phyloP scores from a whole-genome alignment of 1,284 basidiomycete genomes.

The Sanghuangporus sanghuang region DNA sequence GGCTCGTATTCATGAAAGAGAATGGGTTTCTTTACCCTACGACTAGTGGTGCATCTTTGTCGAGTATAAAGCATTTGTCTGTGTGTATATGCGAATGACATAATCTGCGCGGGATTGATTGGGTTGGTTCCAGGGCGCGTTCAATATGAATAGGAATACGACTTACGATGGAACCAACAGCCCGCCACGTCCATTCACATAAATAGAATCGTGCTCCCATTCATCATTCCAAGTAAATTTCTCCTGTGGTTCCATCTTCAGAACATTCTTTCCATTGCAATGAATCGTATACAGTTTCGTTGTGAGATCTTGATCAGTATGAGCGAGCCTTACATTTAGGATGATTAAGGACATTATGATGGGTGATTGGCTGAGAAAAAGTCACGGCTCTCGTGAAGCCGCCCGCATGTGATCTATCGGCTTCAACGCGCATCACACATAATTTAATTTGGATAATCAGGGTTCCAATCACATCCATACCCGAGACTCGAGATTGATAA shows the following conservation, averaged over 20 bases:
- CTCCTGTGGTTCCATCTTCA: neutral
- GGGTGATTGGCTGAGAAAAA: neutral
- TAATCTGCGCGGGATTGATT: conserved; percentile 32
- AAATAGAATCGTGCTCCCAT: neutral
- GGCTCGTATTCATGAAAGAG: neutral
- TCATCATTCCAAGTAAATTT: neutral
- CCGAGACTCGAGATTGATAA: neutral
- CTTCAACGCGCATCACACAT: neutral
- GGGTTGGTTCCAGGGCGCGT: no score
- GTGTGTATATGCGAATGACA: conserved; percentile 64
- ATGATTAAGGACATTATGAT: conserved; percentile 5
- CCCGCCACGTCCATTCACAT: neutral
- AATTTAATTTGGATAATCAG: neutral
- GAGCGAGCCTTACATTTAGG: conserved; percentile 9
- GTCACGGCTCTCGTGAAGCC: neutral
- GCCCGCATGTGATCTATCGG: no score
- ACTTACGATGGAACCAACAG: conserved; percentile 17
- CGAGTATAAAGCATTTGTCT: conserved; percentile 63
- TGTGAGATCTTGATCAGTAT: neutral
- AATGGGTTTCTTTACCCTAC: conserved; percentile 37
- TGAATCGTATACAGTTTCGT: conserved; percentile 4
- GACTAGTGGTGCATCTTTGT: conserved; percentile 43
- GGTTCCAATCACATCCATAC: neutral
- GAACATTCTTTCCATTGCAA: neutral
- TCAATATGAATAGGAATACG: no score